phyloP scores from a whole-genome alignment of 2,329 filamentous ascomycete species.

The Fusarium cyanostomum region DNA sequence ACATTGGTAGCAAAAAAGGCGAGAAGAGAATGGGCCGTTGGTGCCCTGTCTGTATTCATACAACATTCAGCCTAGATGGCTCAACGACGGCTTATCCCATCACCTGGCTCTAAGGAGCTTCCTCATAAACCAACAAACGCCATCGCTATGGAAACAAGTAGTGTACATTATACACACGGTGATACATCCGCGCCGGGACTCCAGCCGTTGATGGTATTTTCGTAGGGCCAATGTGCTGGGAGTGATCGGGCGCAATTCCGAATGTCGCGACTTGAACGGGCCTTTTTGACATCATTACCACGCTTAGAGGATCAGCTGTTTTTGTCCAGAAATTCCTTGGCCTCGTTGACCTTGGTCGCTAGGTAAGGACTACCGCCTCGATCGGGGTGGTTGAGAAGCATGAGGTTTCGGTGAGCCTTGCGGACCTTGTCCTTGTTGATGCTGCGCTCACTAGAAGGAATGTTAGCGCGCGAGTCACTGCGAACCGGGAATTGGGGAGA shows the following conservation, averaged over 20 bases:
- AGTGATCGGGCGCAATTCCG: slow-evolving; percentile 2
- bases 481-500: not conserved
- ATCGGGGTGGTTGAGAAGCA: slow-evolving; percentile 98
- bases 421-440: slow-evolving; percentile 93
- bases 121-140: slow-evolving; percentile 50
- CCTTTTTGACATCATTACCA: slow-evolving; percentile 14
- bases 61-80: slow-evolving; percentile 35
- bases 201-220: slow-evolving; percentile 19
- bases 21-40: slow-evolving; percentile 41
- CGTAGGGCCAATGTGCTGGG: slow-evolving; percentile 1
- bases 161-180: slow-evolving; percentile 49
- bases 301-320: slow-evolving; percentile 32
- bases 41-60: slow-evolving; percentile 40
- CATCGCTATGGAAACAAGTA: slow-evolving; percentile 57
- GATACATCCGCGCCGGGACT: slow-evolving; percentile 18
- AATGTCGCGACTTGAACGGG: slow-evolving; percentile 1
- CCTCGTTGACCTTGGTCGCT: slow-evolving; percentile 98
- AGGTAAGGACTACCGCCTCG: slow-evolving; percentile 95
- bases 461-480: slow-evolving; percentile 9
- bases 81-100: slow-evolving; percentile 31
- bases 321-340: slow-evolving; percentile 95
- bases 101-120: slow-evolving; percentile 31
- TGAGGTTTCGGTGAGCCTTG: slow-evolving; percentile 93
- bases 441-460: slow-evolving; percentile 74
- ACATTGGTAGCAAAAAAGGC: not conserved